Evolutionary conservation across 768 basidiomycete genomes (phyloP), one percentile per base, ranked within the genome.

Genomic region (Phylloporus sp.): DNA sequence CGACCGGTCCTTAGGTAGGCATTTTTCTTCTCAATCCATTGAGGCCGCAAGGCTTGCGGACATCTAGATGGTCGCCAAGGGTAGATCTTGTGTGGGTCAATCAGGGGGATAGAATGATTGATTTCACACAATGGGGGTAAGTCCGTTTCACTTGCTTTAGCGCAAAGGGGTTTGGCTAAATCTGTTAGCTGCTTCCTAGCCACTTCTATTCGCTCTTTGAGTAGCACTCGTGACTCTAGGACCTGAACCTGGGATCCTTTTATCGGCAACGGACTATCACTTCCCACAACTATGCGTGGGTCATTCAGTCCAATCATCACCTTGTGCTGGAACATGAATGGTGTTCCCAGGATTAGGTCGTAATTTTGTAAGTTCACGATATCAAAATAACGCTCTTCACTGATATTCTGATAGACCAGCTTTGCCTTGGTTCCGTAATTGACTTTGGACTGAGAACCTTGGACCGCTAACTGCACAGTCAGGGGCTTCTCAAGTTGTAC

Each of bases 311-410:
- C 70, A 2, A 71, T n/a, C 2, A 47, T 52, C 0, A 71, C 57
- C 15, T 60, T 32, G 39, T 73, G 65, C 31, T 72, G 69, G 23
- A 46, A 72, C 28, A 75, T 28, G 39, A 67, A 76, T 1, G 71
- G 74, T 0, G 73, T 74, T 2, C 76, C 69, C 0, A 76, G 53
- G 5, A 74, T 69, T 5, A 70, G 3, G 22, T 77, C 73, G 36
- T 76, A 75, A n/a, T n/a, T n/a, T n/a, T n/a, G n/a, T n/a, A n/a
- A n/a, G n/a, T n/a, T n/a, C n/a, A n/a, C n/a, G n/a, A 76, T 56
- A 53, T 76, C 65, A 49, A 75, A 76, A 11, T 61, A 54, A 0
- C 62, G 38, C 22, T 65, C 43, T 38, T 47, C 49, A 20, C n/a
- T 58, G 42, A 67, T 60, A 0, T 47, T 26, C 28, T 62, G 56